phyloP scores from a whole-genome alignment of 805 yeast species.

The Saturnispora dispora region DNA sequence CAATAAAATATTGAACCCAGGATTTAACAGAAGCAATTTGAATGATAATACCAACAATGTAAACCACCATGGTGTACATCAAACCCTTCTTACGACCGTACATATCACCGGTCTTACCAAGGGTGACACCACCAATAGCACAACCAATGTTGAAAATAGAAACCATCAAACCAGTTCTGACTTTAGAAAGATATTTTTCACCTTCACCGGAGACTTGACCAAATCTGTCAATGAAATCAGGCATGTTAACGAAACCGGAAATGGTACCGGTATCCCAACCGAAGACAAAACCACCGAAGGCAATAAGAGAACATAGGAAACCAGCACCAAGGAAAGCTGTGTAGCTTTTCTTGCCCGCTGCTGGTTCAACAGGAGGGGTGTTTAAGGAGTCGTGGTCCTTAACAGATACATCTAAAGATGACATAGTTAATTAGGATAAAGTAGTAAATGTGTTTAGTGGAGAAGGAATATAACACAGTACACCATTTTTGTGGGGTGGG shows the following conservation, averaged over 20 bases:
- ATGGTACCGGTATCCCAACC: slow-evolving; percentile 78
- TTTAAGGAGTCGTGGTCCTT: slow-evolving; percentile 5
- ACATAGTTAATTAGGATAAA: slow-evolving; percentile 1
- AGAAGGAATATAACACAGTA: not conserved
- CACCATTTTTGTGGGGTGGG: not conserved
- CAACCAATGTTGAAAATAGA: slow-evolving; percentile 66
- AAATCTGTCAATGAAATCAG: slow-evolving; percentile 44
- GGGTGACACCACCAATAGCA: slow-evolving; percentile 59
- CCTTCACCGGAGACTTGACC: slow-evolving; percentile 39
- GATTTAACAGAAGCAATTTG: slow-evolving; percentile 45
- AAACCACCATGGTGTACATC: slow-evolving; percentile 43
- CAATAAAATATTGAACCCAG: slow-evolving; percentile 60
- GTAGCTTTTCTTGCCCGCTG: not conserved
- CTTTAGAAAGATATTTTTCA: slow-evolving; percentile 36
- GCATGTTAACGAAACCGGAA: slow-evolving; percentile 61
- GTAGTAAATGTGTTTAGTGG: not conserved
- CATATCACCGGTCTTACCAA: slow-evolving; percentile 49
- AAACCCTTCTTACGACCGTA: slow-evolving; percentile 54
- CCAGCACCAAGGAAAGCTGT: slow-evolving; percentile 22
- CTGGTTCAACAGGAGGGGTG: not conserved
- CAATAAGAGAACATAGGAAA: slow-evolving; percentile 43
- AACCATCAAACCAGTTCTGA: slow-evolving; percentile 53
- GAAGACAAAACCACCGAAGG: slow-evolving; percentile 70
- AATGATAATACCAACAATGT: slow-evolving; percentile 51
- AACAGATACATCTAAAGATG: slow-evolving; percentile 5